These are phyloP conservation scores for Sclerotinia sclerotiorum DNA, from an alignment of 2,329 filamentous ascomycete species.

Conservation along the genomic window DNA sequence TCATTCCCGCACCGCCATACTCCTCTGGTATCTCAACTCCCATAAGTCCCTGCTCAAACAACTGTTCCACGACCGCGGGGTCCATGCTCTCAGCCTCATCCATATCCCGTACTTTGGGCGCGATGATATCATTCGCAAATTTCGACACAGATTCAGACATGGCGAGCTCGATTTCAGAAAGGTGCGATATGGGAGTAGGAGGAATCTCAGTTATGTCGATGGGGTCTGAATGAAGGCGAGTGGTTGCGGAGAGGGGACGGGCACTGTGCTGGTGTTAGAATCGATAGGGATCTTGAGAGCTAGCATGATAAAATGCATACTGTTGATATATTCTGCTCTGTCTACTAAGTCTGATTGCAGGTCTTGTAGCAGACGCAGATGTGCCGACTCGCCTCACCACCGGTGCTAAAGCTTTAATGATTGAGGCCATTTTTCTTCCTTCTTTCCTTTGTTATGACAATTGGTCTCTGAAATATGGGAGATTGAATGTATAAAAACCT, in stretches of 20 bases:
- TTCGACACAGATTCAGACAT: constrained; percentile 90
- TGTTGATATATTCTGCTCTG: constrained; percentile 44
- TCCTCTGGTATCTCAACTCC: constrained; percentile 96
- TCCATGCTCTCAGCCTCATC: constrained; percentile 97
- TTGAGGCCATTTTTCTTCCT: constrained; percentile 47
- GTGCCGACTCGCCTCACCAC: constrained; percentile 44
- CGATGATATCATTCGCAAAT: constrained; percentile 84
- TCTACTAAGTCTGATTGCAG: constrained; percentile 43
- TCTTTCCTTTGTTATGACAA: neutral
- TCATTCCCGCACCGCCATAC: constrained; percentile 96
- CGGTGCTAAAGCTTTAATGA: constrained; percentile 49
- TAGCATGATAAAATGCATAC: constrained; percentile 36
- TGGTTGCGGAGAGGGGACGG: constrained; percentile 61
- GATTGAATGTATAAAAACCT: neutral
- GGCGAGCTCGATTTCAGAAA: constrained; percentile 84
- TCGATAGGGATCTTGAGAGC: neutral
- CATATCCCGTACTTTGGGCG: constrained; percentile 93
- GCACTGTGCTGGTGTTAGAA: constrained; percentile 38
- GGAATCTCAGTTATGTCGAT: constrained; percentile 72
- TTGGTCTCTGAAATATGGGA: neutral
- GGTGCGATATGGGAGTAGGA: constrained; percentile 88
- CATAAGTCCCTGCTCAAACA: constrained; percentile 98
- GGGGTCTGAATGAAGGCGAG: constrained; percentile 51
- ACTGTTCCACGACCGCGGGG: constrained; percentile 78
- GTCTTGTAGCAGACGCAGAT: constrained; percentile 35